These are phyloP conservation scores for Candida jianshihensis DNA, from an alignment of 805 yeast genomes.

Conservation along the genomic window DNA sequence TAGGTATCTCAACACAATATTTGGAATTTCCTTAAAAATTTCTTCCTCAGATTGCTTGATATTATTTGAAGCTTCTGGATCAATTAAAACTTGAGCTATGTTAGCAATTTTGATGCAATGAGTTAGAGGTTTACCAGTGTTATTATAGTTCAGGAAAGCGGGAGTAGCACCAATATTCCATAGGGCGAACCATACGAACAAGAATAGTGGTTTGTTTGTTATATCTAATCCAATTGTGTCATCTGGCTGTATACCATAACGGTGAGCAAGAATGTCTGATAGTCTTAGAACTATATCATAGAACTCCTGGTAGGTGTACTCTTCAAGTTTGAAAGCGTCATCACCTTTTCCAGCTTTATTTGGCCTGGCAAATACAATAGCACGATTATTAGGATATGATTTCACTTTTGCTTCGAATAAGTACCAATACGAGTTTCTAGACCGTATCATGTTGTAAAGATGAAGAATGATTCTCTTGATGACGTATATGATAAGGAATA, in stretches of 20 bases:
- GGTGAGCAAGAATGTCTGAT: constrained; percentile 54
- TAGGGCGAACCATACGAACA: constrained; percentile 74
- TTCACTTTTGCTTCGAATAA: constrained; percentile 50
- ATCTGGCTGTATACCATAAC: constrained; percentile 57
- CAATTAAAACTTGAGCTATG: constrained; percentile 61
- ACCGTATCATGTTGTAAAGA: constrained; percentile 5
- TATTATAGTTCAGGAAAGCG: constrained; percentile 78
- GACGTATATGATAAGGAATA: constrained; percentile 14
- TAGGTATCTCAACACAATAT: constrained; percentile 39
- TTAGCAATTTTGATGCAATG: constrained; percentile 75
- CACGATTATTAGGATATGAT: constrained; percentile 42
- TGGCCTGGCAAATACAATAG: constrained; percentile 50
- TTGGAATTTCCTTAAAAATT: constrained; percentile 30
- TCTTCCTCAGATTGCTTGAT: constrained; percentile 43
- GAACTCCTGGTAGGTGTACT: constrained; percentile 61
- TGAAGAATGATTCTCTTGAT: constrained; percentile 15
- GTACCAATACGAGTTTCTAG: constrained; percentile 53
- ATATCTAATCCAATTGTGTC: constrained; percentile 70
- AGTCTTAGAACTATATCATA: constrained; percentile 60
- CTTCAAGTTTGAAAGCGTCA: constrained; percentile 52
- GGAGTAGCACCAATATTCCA: constrained; percentile 93
- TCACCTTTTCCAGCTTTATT: constrained; percentile 31
- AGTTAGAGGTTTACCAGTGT: constrained; percentile 61
- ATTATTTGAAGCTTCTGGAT: constrained; percentile 54
- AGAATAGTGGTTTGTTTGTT: constrained; percentile 77